Conservation (phyloP, 73 alveolate species). For the Stentor coeruleus region DNA sequence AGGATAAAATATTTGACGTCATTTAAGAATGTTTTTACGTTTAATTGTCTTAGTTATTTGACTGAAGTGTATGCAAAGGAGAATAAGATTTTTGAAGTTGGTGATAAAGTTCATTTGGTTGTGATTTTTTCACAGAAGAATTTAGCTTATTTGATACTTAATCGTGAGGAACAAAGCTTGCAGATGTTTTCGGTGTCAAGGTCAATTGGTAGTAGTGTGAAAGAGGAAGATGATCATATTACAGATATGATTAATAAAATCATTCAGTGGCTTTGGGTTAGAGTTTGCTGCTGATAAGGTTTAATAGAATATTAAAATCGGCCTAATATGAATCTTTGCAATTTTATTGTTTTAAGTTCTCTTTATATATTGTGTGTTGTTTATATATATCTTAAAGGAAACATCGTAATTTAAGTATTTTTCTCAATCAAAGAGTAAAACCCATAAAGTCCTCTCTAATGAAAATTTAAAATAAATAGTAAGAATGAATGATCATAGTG, state of each 20-base stretch:
- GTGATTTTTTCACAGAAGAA: neutral
- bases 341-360: neutral
- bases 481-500: neutral
- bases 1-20: constrained; percentile 4
- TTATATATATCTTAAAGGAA: neutral
- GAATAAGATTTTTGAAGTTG: neutral
- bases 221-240: constrained; percentile 8
- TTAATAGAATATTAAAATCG: neutral
- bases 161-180: constrained; percentile 13
- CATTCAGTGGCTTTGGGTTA: constrained; percentile 14
- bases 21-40: neutral
- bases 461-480: too few species aligned
- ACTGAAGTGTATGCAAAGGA: neutral
- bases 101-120: neutral
- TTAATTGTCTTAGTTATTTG: neutral
- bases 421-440: neutral
- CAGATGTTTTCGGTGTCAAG: neutral
- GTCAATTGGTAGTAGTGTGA: neutral
- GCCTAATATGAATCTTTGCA: too few species aligned
- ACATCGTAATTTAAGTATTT: too few species aligned
- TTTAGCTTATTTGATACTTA: neutral
- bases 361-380: neutral
- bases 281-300: neutral
- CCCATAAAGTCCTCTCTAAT: neutral
- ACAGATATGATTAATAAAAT: constrained; percentile 1